Evolutionary conservation across 352 stramenopile species (phyloP).

Genomic region (Hyaloperonospora brassicae): DNA sequence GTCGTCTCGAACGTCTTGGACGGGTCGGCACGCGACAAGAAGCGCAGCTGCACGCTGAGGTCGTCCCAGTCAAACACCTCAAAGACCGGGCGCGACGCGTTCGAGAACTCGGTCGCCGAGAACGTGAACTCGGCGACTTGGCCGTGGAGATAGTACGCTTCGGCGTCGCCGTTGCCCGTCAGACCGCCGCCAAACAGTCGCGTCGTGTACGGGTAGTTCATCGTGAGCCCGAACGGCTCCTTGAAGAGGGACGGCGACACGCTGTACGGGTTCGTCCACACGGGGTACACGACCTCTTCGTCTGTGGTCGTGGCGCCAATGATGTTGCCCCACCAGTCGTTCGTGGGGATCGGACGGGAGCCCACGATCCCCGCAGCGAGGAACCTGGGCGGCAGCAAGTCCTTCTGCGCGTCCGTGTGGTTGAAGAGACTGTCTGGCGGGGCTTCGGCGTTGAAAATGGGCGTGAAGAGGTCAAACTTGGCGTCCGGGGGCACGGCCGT

Average conservation of each 20-base stretch:
- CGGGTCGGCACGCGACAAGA: conserved; percentile 19
- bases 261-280: conserved; percentile 64
- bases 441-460: conserved; percentile 26
- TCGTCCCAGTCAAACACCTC: conserved; percentile 48
- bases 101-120: conserved; percentile 43
- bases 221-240: conserved; percentile 36
- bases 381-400: conserved; percentile 44
- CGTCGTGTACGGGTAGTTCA: conserved; percentile 51
- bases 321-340: conserved; percentile 72
- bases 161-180: conserved; percentile 38
- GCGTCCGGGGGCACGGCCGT: conserved; percentile 13
- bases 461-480: conserved; percentile 28
- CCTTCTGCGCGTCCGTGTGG: conserved; percentile 27
- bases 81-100: conserved; percentile 21
- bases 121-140: conserved; percentile 43
- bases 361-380: conserved; percentile 37
- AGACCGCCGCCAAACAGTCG: conserved; percentile 39
- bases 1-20: conserved; percentile 37
- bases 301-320: conserved; percentile 32
- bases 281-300: conserved; percentile 36
- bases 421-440: conserved; percentile 20
- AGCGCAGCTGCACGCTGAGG: conserved; percentile 43
- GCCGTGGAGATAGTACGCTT: conserved; percentile 45
- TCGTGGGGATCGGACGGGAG: conserved; percentile 47
- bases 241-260: conserved; percentile 31